These are phyloP conservation scores for Apophysomyces sp. DNA, from an alignment of 371 early-diverging fungal genomes.

Conservation along the genomic window DNA sequence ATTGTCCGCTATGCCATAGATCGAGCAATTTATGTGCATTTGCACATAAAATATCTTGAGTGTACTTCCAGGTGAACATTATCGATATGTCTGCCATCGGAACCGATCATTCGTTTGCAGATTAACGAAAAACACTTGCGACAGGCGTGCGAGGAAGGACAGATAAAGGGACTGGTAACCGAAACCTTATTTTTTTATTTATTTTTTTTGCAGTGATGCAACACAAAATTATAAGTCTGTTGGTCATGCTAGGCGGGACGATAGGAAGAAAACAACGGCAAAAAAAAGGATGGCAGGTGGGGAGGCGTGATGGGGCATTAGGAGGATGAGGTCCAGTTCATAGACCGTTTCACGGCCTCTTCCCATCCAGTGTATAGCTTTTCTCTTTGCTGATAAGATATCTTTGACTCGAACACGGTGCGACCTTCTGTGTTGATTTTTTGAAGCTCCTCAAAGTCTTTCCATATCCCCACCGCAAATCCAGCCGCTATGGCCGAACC, in stretches of 20 bases:
- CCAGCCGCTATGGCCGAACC: constrained; percentile 95
- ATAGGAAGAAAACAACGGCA: too few species aligned
- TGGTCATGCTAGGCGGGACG: too few species aligned
- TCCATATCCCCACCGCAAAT: constrained; percentile 76
- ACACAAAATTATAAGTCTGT: too few species aligned
- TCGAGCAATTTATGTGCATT: background rate
- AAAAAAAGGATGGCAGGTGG: too few species aligned
- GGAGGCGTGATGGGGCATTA: background rate
- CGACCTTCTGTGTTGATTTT: constrained; percentile 22
- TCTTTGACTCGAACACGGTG: constrained; percentile 33
- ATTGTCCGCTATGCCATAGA: background rate
- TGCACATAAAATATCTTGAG: background rate
- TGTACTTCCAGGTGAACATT: background rate
- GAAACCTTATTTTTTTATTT: too few species aligned
- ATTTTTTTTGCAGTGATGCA: too few species aligned
- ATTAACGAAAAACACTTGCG: too few species aligned
- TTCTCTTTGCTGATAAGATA: constrained; percentile 50
- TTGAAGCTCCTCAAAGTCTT: constrained; percentile 29
- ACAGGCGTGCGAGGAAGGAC: too few species aligned
- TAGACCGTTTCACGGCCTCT: constrained; percentile 72
- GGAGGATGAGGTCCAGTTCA: constrained; percentile 50
- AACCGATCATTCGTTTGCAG: too few species aligned
- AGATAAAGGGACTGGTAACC: too few species aligned
- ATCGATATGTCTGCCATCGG: background rate
- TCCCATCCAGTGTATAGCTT: constrained; percentile 69